Base-by-base conservation (phyloP, 805 yeast genomes). In the Clavispora asparagi region DNA sequence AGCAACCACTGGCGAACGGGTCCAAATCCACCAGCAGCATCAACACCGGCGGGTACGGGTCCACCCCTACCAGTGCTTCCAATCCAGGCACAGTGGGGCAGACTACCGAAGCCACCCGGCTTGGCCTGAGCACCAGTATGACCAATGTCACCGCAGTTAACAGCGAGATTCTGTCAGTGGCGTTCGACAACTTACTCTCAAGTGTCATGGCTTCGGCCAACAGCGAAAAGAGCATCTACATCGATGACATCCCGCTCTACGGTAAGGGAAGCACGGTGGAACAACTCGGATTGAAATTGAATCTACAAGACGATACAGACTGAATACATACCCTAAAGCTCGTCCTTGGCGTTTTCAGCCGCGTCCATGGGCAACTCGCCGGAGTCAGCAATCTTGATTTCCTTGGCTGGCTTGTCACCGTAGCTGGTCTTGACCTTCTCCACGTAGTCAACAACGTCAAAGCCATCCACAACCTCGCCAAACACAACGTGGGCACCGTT, bases 401-500 rank as follows among this genome's bases (percentile, higher is more conserved):
- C 80, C 57, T 77, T 77, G 46, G 65, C 67, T 45, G 99, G 99
- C 54, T 71, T 77, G 68, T 89, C 94, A 54, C 86, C 81, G 57
- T 76, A 70, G 49, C 72, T 69, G 23, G 95, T 89, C 69, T 82
- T 79, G 51, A 86, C 81, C 41, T 66, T 65, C 70, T 90, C 96
- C 61, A 94, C 81, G 66, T 79, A 75, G 54, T 76, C 68, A 46
- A 92, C 87, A 42, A 89, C 79, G 54, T 92, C 96, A 73, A 82
- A 76, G 41, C 98, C 98, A 47, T 85, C 90, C 14, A 89, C 48
- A 46, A 94, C 97, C 71, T 89, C 88, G 55, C 99, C 99, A 61
- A 94, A 94, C 37, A 94, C 99, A 62, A 94, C 99, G 68, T 94
- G 99, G 58, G 74, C 82, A 54, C 95, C 94, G 62, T 94, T 89